A percentile compares a stretch with the other conserved stretches of the same genome.
These are phyloP conservation scores for Vigna angularis DNA, from an alignment of 306 rosid genomes.

Conservation along the genomic window DNA sequence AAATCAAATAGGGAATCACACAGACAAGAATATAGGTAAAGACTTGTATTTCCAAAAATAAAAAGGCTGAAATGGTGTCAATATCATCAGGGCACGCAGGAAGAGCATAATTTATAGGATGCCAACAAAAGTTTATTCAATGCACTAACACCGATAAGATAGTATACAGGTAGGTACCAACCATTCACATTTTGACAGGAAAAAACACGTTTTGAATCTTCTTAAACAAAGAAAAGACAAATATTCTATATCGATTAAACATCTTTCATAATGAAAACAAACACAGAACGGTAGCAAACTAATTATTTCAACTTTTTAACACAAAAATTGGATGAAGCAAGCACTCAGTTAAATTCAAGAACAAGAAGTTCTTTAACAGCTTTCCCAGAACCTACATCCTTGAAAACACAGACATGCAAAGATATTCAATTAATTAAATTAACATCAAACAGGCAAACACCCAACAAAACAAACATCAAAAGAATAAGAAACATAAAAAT, in stretches of 20 bases:
- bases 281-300: background rate
- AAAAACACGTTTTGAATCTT: constrained; percentile 15
- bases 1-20: constrained; percentile 13
- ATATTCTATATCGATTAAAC: background rate
- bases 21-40: background rate
- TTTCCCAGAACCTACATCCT: constrained; percentile 8
- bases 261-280: background rate
- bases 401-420: constrained; percentile 43
- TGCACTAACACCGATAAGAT: constrained; percentile 44
- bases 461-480: background rate
- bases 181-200: constrained; percentile 13
- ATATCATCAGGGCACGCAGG: constrained; percentile 30
- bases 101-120: background rate
- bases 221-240: constrained; percentile 1
- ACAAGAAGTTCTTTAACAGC: background rate
- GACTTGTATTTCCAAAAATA: constrained; percentile 22
- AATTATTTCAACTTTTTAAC: background rate
- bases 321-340: background rate
- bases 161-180: background rate
- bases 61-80: constrained; percentile 34
- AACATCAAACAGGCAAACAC: background rate
- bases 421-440: background rate
- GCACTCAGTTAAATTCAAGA: background rate
- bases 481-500: background rate
- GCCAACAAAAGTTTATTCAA: constrained; percentile 31